These are phyloP conservation scores for Saccharomycopsis phalli DNA, from an alignment of 1,139 yeast species.

Conservation along the genomic window DNA sequence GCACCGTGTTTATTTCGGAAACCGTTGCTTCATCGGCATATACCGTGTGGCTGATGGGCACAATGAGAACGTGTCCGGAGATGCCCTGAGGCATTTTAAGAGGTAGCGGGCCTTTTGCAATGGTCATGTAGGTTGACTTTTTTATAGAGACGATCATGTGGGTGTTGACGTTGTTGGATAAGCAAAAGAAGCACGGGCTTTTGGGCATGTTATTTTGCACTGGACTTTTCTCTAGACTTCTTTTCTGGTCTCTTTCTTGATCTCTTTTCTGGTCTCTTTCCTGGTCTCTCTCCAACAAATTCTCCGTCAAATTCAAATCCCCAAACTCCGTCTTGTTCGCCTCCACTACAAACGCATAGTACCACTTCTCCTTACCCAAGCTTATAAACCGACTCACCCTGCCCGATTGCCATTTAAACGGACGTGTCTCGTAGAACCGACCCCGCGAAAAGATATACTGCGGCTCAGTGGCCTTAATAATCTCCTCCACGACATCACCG, in stretches of 20 bases:
- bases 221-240: slow-evolving; percentile 9
- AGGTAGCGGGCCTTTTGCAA: slow-evolving; percentile 79
- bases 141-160: slow-evolving; percentile 80
- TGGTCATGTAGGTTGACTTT: slow-evolving; percentile 54
- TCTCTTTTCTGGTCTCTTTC: too few relatives aligned
- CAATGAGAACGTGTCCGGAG: slow-evolving; percentile 75
- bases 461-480: slow-evolving; percentile 6
- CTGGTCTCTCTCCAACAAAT: neutral
- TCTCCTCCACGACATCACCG: slow-evolving; percentile 1
- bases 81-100: too few relatives aligned
- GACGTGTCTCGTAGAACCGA: neutral
- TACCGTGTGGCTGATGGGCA: slow-evolving; percentile 64
- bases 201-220: slow-evolving; percentile 46
- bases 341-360: slow-evolving; percentile 10
- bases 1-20: slow-evolving; percentile 37
- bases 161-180: slow-evolving; percentile 66
- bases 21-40: slow-evolving; percentile 22
- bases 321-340: neutral
- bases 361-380: slow-evolving; percentile 14
- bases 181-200: slow-evolving; percentile 73
- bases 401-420: slow-evolving; percentile 11
- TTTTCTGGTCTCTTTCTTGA: too few relatives aligned
- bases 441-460: slow-evolving; percentile 4
- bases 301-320: neutral
- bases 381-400: slow-evolving; percentile 12